These are phyloP conservation scores for Alloteropsis semialata DNA, from an alignment of 176 grass and related monocot species.

Conservation along the genomic window DNA sequence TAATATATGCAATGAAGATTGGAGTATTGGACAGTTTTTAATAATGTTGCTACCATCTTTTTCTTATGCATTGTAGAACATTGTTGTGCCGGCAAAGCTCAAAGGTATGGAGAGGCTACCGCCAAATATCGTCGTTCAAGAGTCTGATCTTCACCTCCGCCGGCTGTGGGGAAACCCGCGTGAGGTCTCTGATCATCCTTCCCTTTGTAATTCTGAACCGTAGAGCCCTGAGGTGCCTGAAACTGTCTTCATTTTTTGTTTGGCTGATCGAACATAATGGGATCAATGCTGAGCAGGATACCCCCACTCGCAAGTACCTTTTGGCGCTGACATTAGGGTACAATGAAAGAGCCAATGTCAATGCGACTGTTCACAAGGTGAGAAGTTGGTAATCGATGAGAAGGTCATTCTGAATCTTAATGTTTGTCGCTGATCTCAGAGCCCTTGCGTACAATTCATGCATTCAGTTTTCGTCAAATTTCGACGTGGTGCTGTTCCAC, in stretches of 20 bases:
- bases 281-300: neutral
- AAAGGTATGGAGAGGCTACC: conserved; percentile 45
- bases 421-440: neutral
- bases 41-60: neutral
- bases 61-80: neutral
- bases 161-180: conserved; percentile 53
- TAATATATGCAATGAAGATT: too few relatives aligned
- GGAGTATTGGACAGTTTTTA: too few relatives aligned
- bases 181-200: neutral
- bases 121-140: conserved; percentile 19
- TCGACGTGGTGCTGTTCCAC: conserved; percentile 40
- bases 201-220: neutral
- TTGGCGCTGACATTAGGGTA: conserved; percentile 6
- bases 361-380: conserved; percentile 29
- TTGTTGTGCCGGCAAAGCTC: conserved; percentile 4
- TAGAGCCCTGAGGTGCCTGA: neutral
- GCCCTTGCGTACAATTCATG: neutral
- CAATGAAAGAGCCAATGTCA: conserved; percentile 17
- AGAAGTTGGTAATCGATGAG: neutral
- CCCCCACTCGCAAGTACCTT: conserved; percentile 6
- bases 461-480: neutral
- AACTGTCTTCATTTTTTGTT: neutral
- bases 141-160: conserved; percentile 51
- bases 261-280: neutral
- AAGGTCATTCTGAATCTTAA: neutral